phyloP scores from a whole-genome alignment of 257 asterid genomes.

The Galeopsis tetrahit region DNA sequence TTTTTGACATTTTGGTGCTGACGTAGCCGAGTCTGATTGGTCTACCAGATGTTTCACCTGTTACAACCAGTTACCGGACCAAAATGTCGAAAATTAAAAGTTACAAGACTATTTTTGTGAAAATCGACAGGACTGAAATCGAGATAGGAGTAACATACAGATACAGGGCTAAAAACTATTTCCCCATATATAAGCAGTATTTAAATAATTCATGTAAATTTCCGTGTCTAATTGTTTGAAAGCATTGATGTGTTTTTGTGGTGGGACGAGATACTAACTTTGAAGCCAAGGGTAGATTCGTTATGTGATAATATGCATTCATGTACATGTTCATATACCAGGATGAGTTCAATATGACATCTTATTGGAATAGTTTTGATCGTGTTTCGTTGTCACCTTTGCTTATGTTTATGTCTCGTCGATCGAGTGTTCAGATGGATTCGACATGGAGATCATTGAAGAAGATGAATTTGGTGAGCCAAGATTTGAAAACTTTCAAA shows the following conservation, averaged over 20 bases:
- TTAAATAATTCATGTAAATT: neutral
- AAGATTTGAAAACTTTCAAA: slow-evolving; percentile 31
- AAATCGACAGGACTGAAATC: too few species aligned
- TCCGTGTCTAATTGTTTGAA: neutral
- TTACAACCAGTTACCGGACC: too few species aligned
- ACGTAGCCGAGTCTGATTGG: too few species aligned
- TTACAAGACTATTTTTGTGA: too few species aligned
- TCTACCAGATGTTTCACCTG: too few species aligned
- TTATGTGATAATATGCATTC: neutral
- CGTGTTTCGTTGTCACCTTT: neutral
- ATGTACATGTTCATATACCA: neutral
- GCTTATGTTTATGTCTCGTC: neutral
- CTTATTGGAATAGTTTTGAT: neutral
- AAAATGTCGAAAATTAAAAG: too few species aligned
- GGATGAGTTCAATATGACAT: slow-evolving; percentile 15
- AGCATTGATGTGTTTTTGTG: neutral
- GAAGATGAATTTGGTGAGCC: slow-evolving; percentile 31
- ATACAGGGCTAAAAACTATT: too few species aligned
- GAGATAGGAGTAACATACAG: too few species aligned
- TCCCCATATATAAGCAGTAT: neutral
- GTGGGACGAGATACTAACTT: neutral
- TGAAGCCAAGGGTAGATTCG: neutral
- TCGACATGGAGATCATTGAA: slow-evolving; percentile 40
- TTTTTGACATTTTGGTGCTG: too few species aligned
- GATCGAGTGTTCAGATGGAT: slow-evolving; percentile 37